Evolutionary conservation across 371 early-diverging fungal species (phyloP).

Genomic region (Nematocida sp.): DNA sequence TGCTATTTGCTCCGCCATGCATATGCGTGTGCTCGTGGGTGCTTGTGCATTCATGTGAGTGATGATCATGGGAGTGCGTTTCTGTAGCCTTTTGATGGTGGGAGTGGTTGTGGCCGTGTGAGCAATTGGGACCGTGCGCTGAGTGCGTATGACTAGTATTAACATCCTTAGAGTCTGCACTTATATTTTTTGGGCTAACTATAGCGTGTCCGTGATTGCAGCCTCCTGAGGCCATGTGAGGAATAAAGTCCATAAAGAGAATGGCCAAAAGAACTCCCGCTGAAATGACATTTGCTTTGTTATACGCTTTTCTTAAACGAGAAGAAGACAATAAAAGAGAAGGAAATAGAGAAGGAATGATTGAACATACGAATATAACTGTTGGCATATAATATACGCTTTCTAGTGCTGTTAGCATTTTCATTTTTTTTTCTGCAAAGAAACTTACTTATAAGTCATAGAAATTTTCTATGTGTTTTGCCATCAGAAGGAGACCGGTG

Average conservation of each 20-base stretch:
- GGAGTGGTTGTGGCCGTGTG: neutral
- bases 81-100: neutral
- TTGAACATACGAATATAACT: constrained; percentile 13
- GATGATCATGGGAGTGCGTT: constrained; percentile 33
- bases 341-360: constrained; percentile 31
- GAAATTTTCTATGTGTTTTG: neutral
- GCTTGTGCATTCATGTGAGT: constrained; percentile 20
- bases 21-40: constrained; percentile 13
- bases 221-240: constrained; percentile 57
- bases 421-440: neutral
- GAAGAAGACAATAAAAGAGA: constrained; percentile 19
- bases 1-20: neutral
- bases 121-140: neutral
- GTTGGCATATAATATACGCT: neutral
- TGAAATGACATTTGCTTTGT: constrained; percentile 49
- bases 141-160: neutral
- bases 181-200: neutral
- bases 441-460: neutral
- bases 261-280: constrained; percentile 64
- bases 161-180: neutral
- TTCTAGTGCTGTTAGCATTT: neutral
- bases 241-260: constrained; percentile 63
- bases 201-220: neutral
- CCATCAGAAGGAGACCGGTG: constrained; percentile 15
- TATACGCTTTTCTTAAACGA: constrained; percentile 24